These are phyloP conservation scores for Physcomitrellopsis africana DNA, from an alignment of 225 moss, liverwort and hornwort species.

Conservation along the genomic window DNA sequence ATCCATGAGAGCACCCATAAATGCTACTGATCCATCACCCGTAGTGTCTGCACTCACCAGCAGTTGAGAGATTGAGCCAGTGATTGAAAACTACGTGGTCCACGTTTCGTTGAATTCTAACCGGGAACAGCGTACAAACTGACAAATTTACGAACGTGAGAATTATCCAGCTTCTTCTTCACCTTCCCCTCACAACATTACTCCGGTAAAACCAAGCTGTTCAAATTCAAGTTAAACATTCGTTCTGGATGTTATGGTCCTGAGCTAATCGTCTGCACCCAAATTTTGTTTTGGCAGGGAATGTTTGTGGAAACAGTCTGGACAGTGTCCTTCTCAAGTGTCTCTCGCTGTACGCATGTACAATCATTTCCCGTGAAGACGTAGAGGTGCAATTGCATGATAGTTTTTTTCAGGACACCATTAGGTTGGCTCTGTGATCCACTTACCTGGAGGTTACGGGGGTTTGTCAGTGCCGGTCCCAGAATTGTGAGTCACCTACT, in stretches of 20 bases:
- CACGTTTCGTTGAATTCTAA: constrained; percentile 25
- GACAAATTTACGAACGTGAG: background rate
- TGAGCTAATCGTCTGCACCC: background rate
- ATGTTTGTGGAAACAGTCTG: constrained; percentile 18
- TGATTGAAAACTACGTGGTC: constrained; percentile 14
- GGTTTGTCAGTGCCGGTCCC: constrained; percentile 34
- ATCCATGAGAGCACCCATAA: constrained; percentile 13
- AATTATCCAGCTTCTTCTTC: constrained; percentile 4
- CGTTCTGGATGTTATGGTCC: background rate
- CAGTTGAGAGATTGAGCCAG: constrained; percentile 9
- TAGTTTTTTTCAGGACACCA: constrained; percentile 26
- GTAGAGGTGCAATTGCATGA: constrained; percentile 33
- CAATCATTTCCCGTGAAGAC: constrained; percentile 29
- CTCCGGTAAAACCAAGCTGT: too few relatives aligned
- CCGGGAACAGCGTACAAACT: background rate
- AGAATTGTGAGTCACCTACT: constrained; percentile 47
- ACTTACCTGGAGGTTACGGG: constrained; percentile 9
- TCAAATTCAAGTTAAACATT: too few relatives aligned
- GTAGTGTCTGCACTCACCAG: constrained; percentile 28
- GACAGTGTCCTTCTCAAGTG: constrained; percentile 15
- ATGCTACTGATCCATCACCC: background rate
- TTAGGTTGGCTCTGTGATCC: constrained; percentile 16
- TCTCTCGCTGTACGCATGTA: background rate
- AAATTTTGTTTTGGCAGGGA: constrained; percentile 10
- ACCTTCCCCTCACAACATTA: too few relatives aligned